Evolutionary conservation across 2,329 filamentous ascomycete species (phyloP).

Genomic region (Aspergillus thermomutatus): DNA sequence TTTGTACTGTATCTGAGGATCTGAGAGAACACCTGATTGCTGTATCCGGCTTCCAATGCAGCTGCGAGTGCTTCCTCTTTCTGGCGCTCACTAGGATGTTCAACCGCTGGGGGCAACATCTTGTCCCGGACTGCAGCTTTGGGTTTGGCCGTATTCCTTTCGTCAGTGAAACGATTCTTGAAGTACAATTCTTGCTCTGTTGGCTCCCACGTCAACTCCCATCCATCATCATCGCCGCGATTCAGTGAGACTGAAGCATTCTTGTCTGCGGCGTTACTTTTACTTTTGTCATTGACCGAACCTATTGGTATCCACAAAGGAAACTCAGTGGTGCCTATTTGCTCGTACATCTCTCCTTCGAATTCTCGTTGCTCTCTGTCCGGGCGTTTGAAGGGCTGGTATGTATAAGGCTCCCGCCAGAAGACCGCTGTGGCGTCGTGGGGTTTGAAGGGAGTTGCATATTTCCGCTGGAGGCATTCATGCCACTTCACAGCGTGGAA

Average conservation of each 20-base stretch:
- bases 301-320: constrained; percentile 2
- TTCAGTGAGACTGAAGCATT: not conserved
- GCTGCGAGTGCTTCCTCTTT: constrained; percentile 4
- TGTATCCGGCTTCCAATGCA: constrained; percentile 7
- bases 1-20: constrained; percentile 3
- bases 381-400: constrained; percentile 1
- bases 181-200: constrained; percentile 4
- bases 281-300: constrained; percentile 1
- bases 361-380: not conserved
- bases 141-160: constrained; percentile 3
- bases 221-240: constrained; percentile 2
- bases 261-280: not conserved
- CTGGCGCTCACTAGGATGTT: constrained; percentile 4
- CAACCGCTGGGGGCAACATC: not conserved
- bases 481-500: constrained; percentile 5
- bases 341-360: constrained; percentile 2
- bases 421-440: constrained; percentile 2
- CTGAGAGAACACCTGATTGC: constrained; percentile 3
- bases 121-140: not conserved
- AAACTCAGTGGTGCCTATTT: constrained; percentile 2
- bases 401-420: constrained; percentile 2
- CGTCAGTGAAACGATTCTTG: constrained; percentile 4
- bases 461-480: constrained; percentile 3
- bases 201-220: constrained; percentile 5
- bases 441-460: constrained; percentile 7